phyloP scores from a whole-genome alignment of 768 basidiomycete species.

The Suillus discolor region DNA sequence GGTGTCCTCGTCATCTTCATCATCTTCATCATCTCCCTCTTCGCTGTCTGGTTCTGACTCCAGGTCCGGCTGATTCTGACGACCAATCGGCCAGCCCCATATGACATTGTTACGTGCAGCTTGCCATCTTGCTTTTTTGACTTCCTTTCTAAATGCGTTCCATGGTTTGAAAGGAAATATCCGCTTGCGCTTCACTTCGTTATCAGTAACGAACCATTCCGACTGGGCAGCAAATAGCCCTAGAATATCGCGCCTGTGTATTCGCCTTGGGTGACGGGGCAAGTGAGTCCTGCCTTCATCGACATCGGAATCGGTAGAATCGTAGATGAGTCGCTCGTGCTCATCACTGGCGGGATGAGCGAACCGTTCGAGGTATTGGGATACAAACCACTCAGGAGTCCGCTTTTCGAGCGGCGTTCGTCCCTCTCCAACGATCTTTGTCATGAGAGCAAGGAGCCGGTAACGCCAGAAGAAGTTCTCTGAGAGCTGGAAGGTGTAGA shows the following conservation, averaged over 20 bases:
- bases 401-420: constrained; percentile 38
- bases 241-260: constrained; percentile 54
- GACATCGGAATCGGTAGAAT: constrained; percentile 24
- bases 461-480: constrained; percentile 55
- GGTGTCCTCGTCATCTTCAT: constrained; percentile 1
- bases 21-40: not conserved
- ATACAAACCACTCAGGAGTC: constrained; percentile 53
- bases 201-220: constrained; percentile 60
- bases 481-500: constrained; percentile 42
- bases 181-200: constrained; percentile 30
- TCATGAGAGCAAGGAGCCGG: constrained; percentile 48
- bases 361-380: constrained; percentile 39
- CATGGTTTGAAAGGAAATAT: constrained; percentile 49
- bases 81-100: constrained; percentile 28
- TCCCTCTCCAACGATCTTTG: constrained; percentile 41
- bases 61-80: constrained; percentile 10
- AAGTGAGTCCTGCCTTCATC: constrained; percentile 32
- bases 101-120: constrained; percentile 28
- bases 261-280: constrained; percentile 46
- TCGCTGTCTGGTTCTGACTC: constrained; percentile 14
- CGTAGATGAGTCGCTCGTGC: constrained; percentile 38
- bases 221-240: constrained; percentile 55
- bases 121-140: constrained; percentile 31
- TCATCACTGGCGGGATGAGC: constrained; percentile 30
- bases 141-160: constrained; percentile 45